Base-by-base conservation (phyloP, 1,139 yeast genomes). In the Saccharomyces hybrid region DNA sequence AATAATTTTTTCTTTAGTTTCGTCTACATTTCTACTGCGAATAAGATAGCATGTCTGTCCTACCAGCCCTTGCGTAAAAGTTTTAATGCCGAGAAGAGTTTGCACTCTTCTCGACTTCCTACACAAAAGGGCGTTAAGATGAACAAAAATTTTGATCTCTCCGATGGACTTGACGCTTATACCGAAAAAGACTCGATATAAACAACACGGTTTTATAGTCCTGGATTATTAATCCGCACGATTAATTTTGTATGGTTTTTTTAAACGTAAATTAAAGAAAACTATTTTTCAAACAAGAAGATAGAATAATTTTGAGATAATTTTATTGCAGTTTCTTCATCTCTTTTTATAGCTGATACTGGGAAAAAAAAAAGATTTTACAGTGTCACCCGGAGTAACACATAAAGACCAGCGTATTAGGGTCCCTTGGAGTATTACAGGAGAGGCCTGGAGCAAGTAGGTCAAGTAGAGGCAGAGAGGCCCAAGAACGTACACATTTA, bases 121-220 rank as follows among this genome's bases (percentile, higher is more conserved):
- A 58, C 66, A 70, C 75, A 75, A 76, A 76, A 75, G 82, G 78
- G 84, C 84, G 72, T 73, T 81, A 75, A 81, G 86, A 81, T 77
- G 84, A 76, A 76, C 81, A 75, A 50, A 48, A 44, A 66, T 62
- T 57, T 76, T 73, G 59, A 61, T 81, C 85, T 81, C 81, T 76
- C 86, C 86, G 74, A 74, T 69, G 78, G 80, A 80, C 84, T 76
- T 78, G 85, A 81, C 85, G 81, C 84, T 76, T 77, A 60, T 64
- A 44, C 53, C 62, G 62, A 59, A 66, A 61, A 55, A 63, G 67
- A 64, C 65, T 66, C 67, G 70, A 70, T 72, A 69, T 73, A 78
- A 78, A 83, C 84, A 81, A 81, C 85, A 81, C 85, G 84, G 82
- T 75, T 73, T 71, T 71, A 69, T 68, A 78, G 84, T 79, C 80